phyloP scores from a whole-genome alignment of 768 basidiomycete genomes.

The Suillus decipiens region DNA sequence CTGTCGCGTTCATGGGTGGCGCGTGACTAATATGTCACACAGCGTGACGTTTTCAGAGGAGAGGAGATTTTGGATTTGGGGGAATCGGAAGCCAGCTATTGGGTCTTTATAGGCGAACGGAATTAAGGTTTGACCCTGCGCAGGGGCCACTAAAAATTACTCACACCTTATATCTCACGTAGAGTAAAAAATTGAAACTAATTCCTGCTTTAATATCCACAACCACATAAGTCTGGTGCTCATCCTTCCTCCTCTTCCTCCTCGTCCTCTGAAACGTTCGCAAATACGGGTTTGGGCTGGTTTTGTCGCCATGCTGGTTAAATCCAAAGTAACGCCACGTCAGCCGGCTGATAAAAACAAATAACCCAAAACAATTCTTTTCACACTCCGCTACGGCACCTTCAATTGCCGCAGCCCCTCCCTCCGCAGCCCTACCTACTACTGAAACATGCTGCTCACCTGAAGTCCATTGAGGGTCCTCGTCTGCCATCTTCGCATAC shows the following conservation, averaged over 20 bases:
- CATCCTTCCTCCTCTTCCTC: slow-evolving; percentile 56
- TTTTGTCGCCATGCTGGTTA: slow-evolving; percentile 82
- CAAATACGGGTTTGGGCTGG: slow-evolving; percentile 87
- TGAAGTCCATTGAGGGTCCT: slow-evolving; percentile 81
- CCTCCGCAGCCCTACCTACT: slow-evolving; percentile 28
- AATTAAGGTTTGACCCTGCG: slow-evolving; percentile 86
- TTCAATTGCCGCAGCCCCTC: slow-evolving; percentile 18
- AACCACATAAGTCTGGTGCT: slow-evolving; percentile 23
- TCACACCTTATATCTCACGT: slow-evolving; percentile 33
- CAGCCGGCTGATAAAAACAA: slow-evolving; percentile 43
- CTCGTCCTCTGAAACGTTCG: slow-evolving; percentile 55
- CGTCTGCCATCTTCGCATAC: slow-evolving; percentile 77
- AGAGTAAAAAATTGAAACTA: slow-evolving; percentile 12
- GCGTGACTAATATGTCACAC: slow-evolving; percentile 70
- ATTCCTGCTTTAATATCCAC: neutral
- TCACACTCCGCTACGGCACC: slow-evolving; percentile 32
- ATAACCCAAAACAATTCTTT: slow-evolving; percentile 31
- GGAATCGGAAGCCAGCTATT: slow-evolving; percentile 66
- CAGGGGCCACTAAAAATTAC: slow-evolving; percentile 60
- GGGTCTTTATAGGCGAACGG: slow-evolving; percentile 79
- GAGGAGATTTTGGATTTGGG: slow-evolving; percentile 63
- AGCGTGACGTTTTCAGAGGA: slow-evolving; percentile 52
- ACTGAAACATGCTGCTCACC: slow-evolving; percentile 53
- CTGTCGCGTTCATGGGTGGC: slow-evolving; percentile 63
- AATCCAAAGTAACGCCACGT: slow-evolving; percentile 57